Conservation (phyloP, 2,329 filamentous ascomycete species). For the Lachnellula subtilissima region DNA sequence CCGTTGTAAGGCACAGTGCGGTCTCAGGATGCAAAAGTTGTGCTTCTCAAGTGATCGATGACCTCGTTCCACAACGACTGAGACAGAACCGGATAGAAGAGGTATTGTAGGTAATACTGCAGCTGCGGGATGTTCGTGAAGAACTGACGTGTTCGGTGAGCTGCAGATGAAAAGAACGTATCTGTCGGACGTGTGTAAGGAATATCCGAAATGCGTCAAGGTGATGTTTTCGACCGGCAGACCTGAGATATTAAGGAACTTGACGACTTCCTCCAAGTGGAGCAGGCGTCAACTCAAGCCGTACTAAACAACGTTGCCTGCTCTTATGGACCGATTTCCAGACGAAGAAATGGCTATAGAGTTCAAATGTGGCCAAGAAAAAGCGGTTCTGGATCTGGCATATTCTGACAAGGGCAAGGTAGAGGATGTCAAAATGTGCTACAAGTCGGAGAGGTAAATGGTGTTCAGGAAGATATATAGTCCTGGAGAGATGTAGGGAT, state of each 20-base stretch:
- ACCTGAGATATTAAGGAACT: neutral
- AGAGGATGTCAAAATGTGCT: constrained; percentile 10
- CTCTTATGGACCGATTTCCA: neutral
- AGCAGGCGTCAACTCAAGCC: neutral
- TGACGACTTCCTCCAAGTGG: neutral
- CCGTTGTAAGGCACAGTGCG: neutral
- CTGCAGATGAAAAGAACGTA: constrained; percentile 19
- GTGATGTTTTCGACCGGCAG: constrained; percentile 1
- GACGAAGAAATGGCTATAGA: neutral
- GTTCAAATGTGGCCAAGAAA: neutral
- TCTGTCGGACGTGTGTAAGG: constrained; percentile 21
- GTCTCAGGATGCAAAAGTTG: neutral
- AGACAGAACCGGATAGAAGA: constrained; percentile 22
- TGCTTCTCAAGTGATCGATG: constrained; percentile 3
- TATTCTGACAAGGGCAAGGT: neutral
- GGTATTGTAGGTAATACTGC: constrained; percentile 28
- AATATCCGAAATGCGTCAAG: constrained; percentile 1
- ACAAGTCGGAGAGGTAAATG: constrained; percentile 10
- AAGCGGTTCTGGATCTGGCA: neutral
- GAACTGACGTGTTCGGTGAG: constrained; percentile 24
- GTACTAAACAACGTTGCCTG: neutral
- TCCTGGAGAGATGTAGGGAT: neutral
- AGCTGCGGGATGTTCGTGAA: constrained; percentile 25
- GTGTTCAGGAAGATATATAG: neutral
- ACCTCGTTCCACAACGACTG: constrained; percentile 20